Evolutionary conservation across 805 yeast species (phyloP).

Genomic region (Ogataea sp.): DNA sequence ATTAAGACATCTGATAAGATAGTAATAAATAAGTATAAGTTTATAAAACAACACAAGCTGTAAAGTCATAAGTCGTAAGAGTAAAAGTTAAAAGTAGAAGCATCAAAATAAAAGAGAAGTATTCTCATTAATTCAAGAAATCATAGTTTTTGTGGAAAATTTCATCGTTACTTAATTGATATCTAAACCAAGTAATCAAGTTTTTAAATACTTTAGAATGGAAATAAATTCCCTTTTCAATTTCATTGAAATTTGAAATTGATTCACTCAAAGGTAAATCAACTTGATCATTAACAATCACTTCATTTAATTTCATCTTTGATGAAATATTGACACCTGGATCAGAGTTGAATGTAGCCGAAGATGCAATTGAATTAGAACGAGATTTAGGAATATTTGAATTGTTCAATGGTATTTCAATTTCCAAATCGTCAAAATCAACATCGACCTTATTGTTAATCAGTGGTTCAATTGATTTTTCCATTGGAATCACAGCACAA

Average conservation of each 20-base stretch:
- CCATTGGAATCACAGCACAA: constrained; percentile 56
- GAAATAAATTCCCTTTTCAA: constrained; percentile 36
- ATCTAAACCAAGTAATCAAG: constrained; percentile 35
- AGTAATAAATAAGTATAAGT: neutral
- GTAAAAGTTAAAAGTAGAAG: too few species aligned
- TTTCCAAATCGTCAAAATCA: too few species aligned
- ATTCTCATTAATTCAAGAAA: constrained; percentile 10
- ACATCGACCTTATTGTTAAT: constrained; percentile 22
- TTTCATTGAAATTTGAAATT: constrained; percentile 25
- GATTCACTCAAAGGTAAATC: constrained; percentile 18
- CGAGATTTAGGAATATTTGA: too few species aligned
- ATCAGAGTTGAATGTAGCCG: too few species aligned
- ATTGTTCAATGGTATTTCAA: too few species aligned
- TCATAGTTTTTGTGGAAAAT: constrained; percentile 18
- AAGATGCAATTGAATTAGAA: too few species aligned
- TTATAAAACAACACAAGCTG: neutral
- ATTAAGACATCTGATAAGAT: too few species aligned
- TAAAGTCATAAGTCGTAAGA: neutral
- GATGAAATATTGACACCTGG: too few species aligned
- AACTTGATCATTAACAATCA: constrained; percentile 1
- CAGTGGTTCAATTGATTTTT: constrained; percentile 22
- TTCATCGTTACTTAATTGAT: constrained; percentile 27
- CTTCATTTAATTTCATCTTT: constrained; percentile 8
- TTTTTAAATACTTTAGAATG: constrained; percentile 42
- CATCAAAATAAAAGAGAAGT: neutral